Base-by-base conservation (phyloP, 129 eudicot species). In the Lactuca saligna region DNA sequence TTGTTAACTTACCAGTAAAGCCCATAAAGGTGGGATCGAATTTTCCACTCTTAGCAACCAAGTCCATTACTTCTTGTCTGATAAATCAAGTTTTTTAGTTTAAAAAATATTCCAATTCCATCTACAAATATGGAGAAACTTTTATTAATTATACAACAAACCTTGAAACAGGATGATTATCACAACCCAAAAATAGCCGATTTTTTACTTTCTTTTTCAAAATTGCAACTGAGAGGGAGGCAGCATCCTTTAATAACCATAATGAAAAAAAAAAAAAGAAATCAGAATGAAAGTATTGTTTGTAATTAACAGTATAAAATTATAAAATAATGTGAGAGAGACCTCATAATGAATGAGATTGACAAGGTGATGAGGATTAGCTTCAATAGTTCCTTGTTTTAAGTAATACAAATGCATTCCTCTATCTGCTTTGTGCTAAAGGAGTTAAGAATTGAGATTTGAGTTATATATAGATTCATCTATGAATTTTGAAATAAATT, bases 301-400 rank as follows among this genome's bases (percentile, higher is more conserved):
- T n/a, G n/a, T n/a, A n/a, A n/a, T n/a, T n/a, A n/a, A n/a, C n/a
- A n/a, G n/a, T n/a, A n/a, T n/a, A n/a, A n/a, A n/a, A n/a, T n/a
- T n/a, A n/a, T n/a, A n/a, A n/a, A n/a, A n/a, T n/a, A n/a, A n/a
- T n/a, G n/a, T 17, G 39, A 31, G 6, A 32, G 15, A 68, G 74
- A 93, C 98, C 91, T 93, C 98, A 71, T 93, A 93, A 68, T 93
- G 98, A 67, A 93, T 89, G 60, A 89, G 91, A 74, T 93, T 93
- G 55, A 93, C 89, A 42, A 93, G 56, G 69, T 93, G 98, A 69
- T 87, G 87, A 17, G 98, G 92, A 33, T 95, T 92, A 77, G 81
- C 69, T 54, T 89, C 98, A 70, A 69, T 59, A 13, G 83, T 89
- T 61, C 95, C 92, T 66, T 84, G 81, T 49, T 69, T 56, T 78